Conservation (phyloP, 2,329 filamentous ascomycete species). For the Xylaria multiplex region DNA sequence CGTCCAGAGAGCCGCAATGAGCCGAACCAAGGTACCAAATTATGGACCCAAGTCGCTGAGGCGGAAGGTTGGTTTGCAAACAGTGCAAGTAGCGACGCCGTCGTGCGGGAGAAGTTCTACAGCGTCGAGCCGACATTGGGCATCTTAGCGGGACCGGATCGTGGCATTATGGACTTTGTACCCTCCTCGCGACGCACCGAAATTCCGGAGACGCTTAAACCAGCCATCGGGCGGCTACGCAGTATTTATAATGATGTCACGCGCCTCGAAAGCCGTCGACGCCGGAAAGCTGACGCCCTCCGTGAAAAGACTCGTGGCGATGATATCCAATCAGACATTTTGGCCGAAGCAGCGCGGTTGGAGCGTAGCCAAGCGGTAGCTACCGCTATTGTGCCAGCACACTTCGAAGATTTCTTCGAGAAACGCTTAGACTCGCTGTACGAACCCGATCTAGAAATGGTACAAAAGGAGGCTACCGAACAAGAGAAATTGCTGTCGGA, state of each 20-base stretch:
- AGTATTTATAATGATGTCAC: conserved; percentile 85
- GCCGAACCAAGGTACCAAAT: conserved; percentile 67
- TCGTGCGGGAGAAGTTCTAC: conserved; percentile 81
- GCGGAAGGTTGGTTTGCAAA: conserved; percentile 87
- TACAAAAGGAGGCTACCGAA: conserved; percentile 77
- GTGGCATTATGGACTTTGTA: conserved; percentile 86
- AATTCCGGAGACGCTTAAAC: conserved; percentile 82
- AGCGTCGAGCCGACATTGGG: conserved; percentile 79
- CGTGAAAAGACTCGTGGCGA: conserved; percentile 84
- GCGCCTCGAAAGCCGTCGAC: conserved; percentile 81
- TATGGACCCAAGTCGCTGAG: conserved; percentile 79
- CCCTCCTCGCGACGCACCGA: conserved; percentile 83
- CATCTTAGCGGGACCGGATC: conserved; percentile 81
- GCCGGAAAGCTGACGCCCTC: conserved; percentile 81
- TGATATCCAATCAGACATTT: conserved; percentile 86
- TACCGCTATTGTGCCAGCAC: conserved; percentile 83
- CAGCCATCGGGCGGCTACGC: conserved; percentile 79
- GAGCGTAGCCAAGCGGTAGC: conserved; percentile 83
- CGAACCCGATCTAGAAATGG: conserved; percentile 76
- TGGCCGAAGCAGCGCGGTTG: conserved; percentile 83
- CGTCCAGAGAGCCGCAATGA: conserved; percentile 76
- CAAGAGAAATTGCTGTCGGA: conserved; percentile 77
- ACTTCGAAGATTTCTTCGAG: conserved; percentile 94
- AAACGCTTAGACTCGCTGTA: conserved; percentile 79
- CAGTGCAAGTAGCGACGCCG: conserved; percentile 64